phyloP scores from a whole-genome alignment of 164 flowering plant species.

The Amborella trichopoda region DNA sequence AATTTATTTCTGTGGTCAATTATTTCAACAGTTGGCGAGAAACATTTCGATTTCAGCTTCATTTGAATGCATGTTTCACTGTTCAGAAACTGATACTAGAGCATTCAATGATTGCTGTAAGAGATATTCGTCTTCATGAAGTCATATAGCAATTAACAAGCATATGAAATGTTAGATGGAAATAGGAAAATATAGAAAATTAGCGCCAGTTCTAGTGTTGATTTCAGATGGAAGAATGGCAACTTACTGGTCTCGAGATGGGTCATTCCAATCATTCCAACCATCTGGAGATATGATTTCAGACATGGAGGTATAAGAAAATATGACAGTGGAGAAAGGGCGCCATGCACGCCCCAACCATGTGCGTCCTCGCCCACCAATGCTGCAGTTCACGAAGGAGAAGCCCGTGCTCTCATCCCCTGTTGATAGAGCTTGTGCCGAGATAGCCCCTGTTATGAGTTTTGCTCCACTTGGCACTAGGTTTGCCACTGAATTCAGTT shows the following conservation, averaged over 20 bases:
- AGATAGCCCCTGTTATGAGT: constrained; percentile 54
- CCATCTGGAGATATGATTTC: constrained; percentile 86
- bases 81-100: too few relatives aligned
- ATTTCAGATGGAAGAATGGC: too few relatives aligned
- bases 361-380: constrained; percentile 80
- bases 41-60: too few relatives aligned
- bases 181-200: too few relatives aligned
- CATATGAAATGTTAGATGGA: too few relatives aligned
- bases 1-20: too few relatives aligned
- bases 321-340: constrained; percentile 75
- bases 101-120: too few relatives aligned
- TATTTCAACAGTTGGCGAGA: too few relatives aligned
- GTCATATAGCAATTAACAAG: too few relatives aligned
- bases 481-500: constrained; percentile 59
- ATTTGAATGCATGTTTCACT: too few relatives aligned
- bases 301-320: constrained; percentile 53
- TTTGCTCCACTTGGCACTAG: constrained; percentile 47
- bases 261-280: constrained; percentile 88
- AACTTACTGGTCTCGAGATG: constrained; percentile 69
- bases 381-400: constrained; percentile 49
- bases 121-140: too few relatives aligned
- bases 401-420: constrained; percentile 74
- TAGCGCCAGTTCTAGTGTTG: too few relatives aligned
- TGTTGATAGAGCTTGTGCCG: constrained; percentile 70
- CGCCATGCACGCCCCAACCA: constrained; percentile 98